Base-by-base conservation (phyloP, 2,329 filamentous ascomycete species). In the Trichoderma atroviride region DNA sequence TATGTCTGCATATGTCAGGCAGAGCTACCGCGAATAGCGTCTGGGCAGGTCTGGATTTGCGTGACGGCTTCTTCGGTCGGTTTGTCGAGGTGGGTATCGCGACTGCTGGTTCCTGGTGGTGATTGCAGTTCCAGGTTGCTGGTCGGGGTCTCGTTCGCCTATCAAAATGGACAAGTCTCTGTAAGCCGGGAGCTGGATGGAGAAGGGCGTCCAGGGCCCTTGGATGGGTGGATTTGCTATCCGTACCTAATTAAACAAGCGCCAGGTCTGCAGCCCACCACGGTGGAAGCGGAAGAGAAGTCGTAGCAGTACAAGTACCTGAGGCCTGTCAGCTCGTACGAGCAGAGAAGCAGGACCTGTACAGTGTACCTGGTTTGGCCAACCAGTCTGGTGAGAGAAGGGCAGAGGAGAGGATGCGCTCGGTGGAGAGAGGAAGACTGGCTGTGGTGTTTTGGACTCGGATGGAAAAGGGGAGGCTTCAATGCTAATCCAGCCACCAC, bases 201-300 rank as follows among this genome's bases (percentile, higher is more conserved):
- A 66, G 55, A 59, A 52, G 31, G 31, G 65, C 37, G 59, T 16
- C 59, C 65, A 68, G 65, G 65, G 65, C 31, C 65, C 65, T 50
- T 33, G 57, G 29, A 29, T n/a, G 56, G 57, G 65, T 61, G 56
- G 65, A 55, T 53, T 65, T 24, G 56, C 47, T 40, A 22, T 68
- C 65, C 65, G 65, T 61, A 66, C 63, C 63, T 59, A 68, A 68
- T 68, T 68, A 68, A 68, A 68, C 65, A 68, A 60, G 65, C 43
- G 40, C 65, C 65, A 68, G 65, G 35, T 56, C 43, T 47, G 64
- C 27, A 24, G 47, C 29, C 57, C 29, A 22, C 57, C 10, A 24
- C 37, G 31, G 19, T 24, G 22, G 47, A 59, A 40, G 27, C 24
- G 53, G n/a, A n/a, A 47, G 22, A 9, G 62, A 65, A 43, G 52